These are phyloP conservation scores for Vitis hybrid DNA, from an alignment of 177 flowering plant genomes.

Conservation along the genomic window DNA sequence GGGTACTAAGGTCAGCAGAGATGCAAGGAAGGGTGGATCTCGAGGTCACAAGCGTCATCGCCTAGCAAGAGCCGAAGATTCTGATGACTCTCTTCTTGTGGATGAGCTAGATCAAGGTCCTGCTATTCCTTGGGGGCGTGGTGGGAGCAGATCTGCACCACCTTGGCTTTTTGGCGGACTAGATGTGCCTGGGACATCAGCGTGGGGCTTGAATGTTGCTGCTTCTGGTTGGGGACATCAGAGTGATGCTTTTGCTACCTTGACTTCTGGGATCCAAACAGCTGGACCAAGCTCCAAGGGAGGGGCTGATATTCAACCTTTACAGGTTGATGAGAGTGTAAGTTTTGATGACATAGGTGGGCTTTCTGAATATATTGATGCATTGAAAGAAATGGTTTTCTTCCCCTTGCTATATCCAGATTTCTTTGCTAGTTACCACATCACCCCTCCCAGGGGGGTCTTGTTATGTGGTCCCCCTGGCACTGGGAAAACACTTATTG, in stretches of 20 bases:
- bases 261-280: conserved; percentile 83
- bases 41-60: conserved; percentile 93
- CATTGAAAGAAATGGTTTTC: conserved; percentile 98
- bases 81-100: conserved; percentile 98
- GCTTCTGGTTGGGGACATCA: conserved; percentile 99
- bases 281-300: conserved; percentile 99
- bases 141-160: conserved; percentile 82
- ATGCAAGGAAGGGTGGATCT: conserved; percentile 86
- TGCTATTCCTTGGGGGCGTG: conserved; percentile 86
- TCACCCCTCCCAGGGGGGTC: conserved; percentile 98
- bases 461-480: conserved; percentile 99
- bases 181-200: conserved; percentile 79
- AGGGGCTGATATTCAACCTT: conserved; percentile 98
- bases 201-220: conserved; percentile 92
- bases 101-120: conserved; percentile 98
- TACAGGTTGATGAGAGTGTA: conserved; percentile 91
- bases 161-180: conserved; percentile 95
- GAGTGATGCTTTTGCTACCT: conserved; percentile 63
- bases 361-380: conserved; percentile 89
- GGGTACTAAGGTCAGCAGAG: conserved; percentile 75
- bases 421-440: conserved; percentile 89
- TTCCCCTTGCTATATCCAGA: conserved; percentile 96
- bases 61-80: conserved; percentile 71
- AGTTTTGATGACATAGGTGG: conserved; percentile 99
- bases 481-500: conserved; percentile 96